Evolutionary conservation across 1,139 yeast genomes (phyloP), one percentile per base, ranked within the genome.

Genomic region (Blastobotrys indianensis): DNA sequence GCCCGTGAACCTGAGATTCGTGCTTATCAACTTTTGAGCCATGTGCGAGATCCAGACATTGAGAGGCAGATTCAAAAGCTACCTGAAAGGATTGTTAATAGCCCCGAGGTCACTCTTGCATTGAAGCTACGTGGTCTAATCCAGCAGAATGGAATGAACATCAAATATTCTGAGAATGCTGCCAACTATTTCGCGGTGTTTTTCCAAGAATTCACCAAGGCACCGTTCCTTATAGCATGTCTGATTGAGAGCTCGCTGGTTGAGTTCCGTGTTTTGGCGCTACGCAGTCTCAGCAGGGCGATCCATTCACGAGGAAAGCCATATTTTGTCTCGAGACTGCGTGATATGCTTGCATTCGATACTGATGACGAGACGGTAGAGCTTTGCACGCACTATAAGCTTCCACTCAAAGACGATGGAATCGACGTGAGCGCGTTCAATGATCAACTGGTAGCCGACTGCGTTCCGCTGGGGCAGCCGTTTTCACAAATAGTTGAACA

Each of bases 1-100:
- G 88, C 94, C 0, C 84, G 85, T 56, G 98, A 94, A 65, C 85
- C 97, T 0, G 99, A 94, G 62, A 87, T 94, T 59, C 75, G 97
- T 52, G 90, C 96, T 0, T 94, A 90, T 62, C 84, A 88, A 53
- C 67, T 92, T 15, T 60, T 94, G 31, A 80, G 92, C 58, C 94
- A 87, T 56, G 67, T 86, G 7, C 72, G 86, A 54, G 97, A 92
- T 60, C 82, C 94, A 0, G 97, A 88, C 57, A 68, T 86, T 37
- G 96, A 86, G 54, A 72, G 88, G 49, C 86, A 79, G 52, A 64
- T 85, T 7, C 95, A 87, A 61, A 70, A 71, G 8, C 65, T 90
- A 34, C 96, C 97, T 0, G 51, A 55, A 3, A 60, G 70, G 1
- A 70, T 92, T 2, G 72, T 80, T 37, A 62, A 74, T 16, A 75